Percentiles rank a stretch among this genome's conserved stretches.
phyloP scores from a whole-genome alignment of 192 early-diverging fungal species.

The Rhizophagus clarus region DNA sequence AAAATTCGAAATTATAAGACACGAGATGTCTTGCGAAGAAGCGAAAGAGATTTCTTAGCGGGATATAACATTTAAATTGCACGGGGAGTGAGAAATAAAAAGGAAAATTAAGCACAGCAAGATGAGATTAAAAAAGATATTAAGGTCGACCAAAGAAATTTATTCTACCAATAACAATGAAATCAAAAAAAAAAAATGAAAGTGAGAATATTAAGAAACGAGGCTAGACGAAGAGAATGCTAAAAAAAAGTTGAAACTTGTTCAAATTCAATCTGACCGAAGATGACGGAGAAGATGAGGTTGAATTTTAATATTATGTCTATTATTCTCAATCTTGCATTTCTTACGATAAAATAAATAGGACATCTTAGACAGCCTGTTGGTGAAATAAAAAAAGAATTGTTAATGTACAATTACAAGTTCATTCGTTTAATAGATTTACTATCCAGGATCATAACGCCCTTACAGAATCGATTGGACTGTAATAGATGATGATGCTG shows the following conservation, averaged over 20 bases:
- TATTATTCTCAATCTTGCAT: background rate
- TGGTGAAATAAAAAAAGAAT: constrained; percentile 61
- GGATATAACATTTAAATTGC: constrained; percentile 82
- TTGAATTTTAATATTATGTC: constrained; percentile 16
- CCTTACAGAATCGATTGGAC: constrained; percentile 91
- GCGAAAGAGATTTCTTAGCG: constrained; percentile 74
- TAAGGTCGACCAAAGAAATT: background rate
- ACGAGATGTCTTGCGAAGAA: too few species aligned
- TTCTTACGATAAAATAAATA: constrained; percentile 26
- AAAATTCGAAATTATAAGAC: too few species aligned
- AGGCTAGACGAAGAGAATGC: background rate
- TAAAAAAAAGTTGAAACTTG: background rate
- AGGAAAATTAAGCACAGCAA: background rate
- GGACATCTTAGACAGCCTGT: constrained; percentile 37
- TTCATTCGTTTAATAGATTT: constrained; percentile 71
- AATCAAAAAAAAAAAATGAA: background rate
- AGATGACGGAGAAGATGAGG: constrained; percentile 34
- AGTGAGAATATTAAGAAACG: background rate
- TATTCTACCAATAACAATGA: background rate
- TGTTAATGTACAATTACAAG: constrained; percentile 72
- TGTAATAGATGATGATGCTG: constrained; percentile 44
- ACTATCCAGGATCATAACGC: constrained; percentile 81
- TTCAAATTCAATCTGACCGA: constrained; percentile 21
- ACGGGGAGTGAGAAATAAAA: constrained; percentile 48
- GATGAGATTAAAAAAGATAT: background rate